These are phyloP conservation scores for Theobroma cacao DNA, from an alignment of 345 rosid species.

Conservation along the genomic window DNA sequence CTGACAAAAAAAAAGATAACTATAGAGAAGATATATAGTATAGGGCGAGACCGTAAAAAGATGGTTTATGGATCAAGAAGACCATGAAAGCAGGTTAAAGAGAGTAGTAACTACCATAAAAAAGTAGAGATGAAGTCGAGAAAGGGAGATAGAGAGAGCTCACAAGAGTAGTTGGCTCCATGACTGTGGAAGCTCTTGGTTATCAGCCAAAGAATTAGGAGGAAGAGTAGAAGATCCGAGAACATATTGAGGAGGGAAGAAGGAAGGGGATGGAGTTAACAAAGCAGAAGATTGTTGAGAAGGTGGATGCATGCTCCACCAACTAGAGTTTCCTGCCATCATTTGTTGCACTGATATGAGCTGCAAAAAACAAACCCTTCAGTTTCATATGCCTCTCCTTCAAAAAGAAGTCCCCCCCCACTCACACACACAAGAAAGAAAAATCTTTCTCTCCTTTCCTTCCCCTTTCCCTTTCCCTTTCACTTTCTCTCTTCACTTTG, in stretches of 20 bases:
- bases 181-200: slow-evolving; percentile 50
- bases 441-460: slow-evolving; percentile 14
- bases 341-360: slow-evolving; percentile 32
- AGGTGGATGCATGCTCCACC: slow-evolving; percentile 65
- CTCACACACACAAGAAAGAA: background rate
- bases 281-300: slow-evolving; percentile 38
- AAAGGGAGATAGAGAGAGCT: slow-evolving; percentile 12
- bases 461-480: slow-evolving; percentile 22
- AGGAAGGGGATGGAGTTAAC: slow-evolving; percentile 30
- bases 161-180: slow-evolving; percentile 65
- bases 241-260: slow-evolving; percentile 36
- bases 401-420: slow-evolving; percentile 8
- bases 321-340: slow-evolving; percentile 77
- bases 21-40: no score
- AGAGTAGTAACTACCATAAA: background rate
- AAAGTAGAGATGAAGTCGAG: background rate
- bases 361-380: background rate
- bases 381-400: slow-evolving; percentile 5
- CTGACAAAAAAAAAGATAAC: background rate
- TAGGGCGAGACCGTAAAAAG: background rate
- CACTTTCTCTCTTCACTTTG: slow-evolving; percentile 34
- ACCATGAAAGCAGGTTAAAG: background rate
- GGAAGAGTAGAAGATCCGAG: slow-evolving; percentile 47
- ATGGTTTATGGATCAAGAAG: slow-evolving; percentile 3
- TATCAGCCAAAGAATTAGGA: slow-evolving; percentile 31